Percentiles rank a stretch among this genome's conserved stretches.
Conservation (phyloP, 305 asterid genomes). For the Fraxinus angustifolia region DNA sequence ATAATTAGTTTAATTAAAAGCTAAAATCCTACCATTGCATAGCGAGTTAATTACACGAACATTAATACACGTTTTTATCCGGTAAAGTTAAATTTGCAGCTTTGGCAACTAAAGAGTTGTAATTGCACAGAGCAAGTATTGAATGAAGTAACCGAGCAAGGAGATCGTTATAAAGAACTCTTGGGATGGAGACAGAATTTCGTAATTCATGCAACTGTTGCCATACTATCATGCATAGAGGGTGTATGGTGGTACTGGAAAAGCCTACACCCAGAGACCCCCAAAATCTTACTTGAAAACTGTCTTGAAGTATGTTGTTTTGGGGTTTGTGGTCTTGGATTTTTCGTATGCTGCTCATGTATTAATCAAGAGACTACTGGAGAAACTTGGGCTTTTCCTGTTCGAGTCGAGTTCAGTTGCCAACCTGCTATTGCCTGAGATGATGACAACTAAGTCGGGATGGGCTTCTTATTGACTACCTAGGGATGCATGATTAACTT, state of each 20-base stretch:
- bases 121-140: no score
- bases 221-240: slow-evolving; percentile 46
- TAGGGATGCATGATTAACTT: not conserved
- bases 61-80: not conserved
- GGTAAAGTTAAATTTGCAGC: no score
- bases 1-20: no score
- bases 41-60: not conserved
- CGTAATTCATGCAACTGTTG: slow-evolving; percentile 47
- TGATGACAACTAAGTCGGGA: slow-evolving; percentile 24
- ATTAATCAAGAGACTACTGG: slow-evolving; percentile 46
- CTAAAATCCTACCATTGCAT: not conserved
- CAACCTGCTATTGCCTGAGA: slow-evolving; percentile 24
- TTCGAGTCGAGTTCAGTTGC: slow-evolving; percentile 39
- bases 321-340: slow-evolving; percentile 62
- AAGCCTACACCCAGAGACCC: slow-evolving; percentile 50
- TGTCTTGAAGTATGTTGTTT: slow-evolving; percentile 34
- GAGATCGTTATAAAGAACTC: slow-evolving; percentile 53
- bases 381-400: slow-evolving; percentile 39
- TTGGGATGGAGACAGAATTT: slow-evolving; percentile 62
- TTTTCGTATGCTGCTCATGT: slow-evolving; percentile 62
- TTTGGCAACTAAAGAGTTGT: no score
- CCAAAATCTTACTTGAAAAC: slow-evolving; percentile 62
- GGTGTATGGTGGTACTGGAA: slow-evolving; percentile 22
- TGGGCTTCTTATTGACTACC: slow-evolving; percentile 47
- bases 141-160: slow-evolving; percentile 18